Evolutionary conservation across 257 asterid species (phyloP), one percentile per base, ranked within the genome.

Genomic region (Lycium ferocissimum): DNA sequence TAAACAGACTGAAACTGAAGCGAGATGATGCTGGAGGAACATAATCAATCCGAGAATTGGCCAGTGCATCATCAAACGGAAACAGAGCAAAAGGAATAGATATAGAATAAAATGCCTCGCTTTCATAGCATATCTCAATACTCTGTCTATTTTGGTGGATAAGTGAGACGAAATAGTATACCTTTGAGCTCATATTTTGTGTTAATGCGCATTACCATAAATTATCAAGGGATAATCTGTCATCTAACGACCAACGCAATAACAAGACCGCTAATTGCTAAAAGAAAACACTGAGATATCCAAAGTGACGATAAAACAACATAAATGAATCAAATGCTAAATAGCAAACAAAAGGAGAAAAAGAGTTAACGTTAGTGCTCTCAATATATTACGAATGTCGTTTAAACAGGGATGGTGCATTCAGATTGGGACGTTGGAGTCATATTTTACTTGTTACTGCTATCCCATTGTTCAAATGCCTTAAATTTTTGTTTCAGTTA

Each of bases 241-340:
- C 80, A 73, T 56, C 40, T 47, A 45, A 20, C n/a, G 26, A 49
- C 14, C 82, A 53, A 78, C 15, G 58, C 58, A 22, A 76, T 76
- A 76, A 26, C 14, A 76, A 51, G 63, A 51, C 13, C 2, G 14
- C 2, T 49, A 13, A 76, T 51, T 51, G 14, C 82, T 22, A 22
- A 22, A 43, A 76, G 14, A 26, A 7, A 76, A 76, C 20, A 14
- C 7, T 13, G 15, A 7, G 26, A 26, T 14, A 53, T 53, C 65
- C 20, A 78, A 70, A 26, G 65, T 53, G 49, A 53, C 22, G 5
- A 78, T 53, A 53, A 22, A 2, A 10, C 3, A 12, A 78, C 15
- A 78, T 33, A 33, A 15, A 75, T 5, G 81, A 22, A 14, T 53
- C 20, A 59, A 72, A 53, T 78, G 62, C 15, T 26, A 33, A 26